phyloP scores from a whole-genome alignment of 352 stramenopile species.

The Globisporangium alternatum region DNA sequence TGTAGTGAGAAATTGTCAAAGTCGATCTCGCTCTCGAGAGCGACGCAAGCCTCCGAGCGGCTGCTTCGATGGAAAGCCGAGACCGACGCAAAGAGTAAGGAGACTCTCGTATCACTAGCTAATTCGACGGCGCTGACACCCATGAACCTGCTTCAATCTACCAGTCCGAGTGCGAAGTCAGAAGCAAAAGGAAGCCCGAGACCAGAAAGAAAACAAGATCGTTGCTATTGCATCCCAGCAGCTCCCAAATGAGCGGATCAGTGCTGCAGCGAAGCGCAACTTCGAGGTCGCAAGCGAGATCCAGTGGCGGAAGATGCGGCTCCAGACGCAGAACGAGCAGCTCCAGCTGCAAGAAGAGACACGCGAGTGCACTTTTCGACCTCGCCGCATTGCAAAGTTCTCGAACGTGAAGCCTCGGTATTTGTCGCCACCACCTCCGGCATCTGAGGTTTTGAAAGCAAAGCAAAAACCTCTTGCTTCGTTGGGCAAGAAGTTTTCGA shows the following conservation, averaged over 20 bases:
- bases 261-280: constrained; percentile 37
- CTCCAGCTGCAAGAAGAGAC: constrained; percentile 21
- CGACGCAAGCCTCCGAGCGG: constrained; percentile 2
- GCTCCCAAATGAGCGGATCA: constrained; percentile 20
- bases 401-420: constrained; percentile 14
- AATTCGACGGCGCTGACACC: no score
- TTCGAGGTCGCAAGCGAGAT: constrained; percentile 29
- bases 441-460: neutral
- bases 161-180: constrained; percentile 21
- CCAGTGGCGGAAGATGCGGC: constrained; percentile 32
- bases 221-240: constrained; percentile 15
- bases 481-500: neutral
- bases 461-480: neutral
- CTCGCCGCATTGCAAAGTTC: constrained; percentile 17
- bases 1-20: neutral
- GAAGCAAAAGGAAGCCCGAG: constrained; percentile 18
- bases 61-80: constrained; percentile 12
- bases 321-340: constrained; percentile 25
- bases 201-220: constrained; percentile 27
- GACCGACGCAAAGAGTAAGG: constrained; percentile 11
- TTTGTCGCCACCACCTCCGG: neutral
- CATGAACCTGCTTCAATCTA: neutral
- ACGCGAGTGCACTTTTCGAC: constrained; percentile 37
- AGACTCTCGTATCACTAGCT: no score
- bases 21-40: constrained; percentile 5